Evolutionary conservation across 306 rosid genomes (phyloP).

Genomic region (Glycine latifolia): DNA sequence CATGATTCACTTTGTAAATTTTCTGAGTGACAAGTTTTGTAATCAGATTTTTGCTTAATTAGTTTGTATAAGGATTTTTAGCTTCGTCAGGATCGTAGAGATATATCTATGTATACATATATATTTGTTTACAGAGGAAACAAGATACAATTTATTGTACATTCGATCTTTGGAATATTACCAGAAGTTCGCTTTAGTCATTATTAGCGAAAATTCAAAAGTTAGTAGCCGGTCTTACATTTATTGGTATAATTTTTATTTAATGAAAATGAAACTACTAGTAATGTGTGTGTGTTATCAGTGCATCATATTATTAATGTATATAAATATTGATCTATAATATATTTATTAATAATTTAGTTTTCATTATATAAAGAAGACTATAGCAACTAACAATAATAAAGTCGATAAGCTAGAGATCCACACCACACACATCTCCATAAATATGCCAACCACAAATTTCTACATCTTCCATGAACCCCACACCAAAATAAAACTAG

Average conservation of each 20-base stretch:
- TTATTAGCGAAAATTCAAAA: too few species aligned
- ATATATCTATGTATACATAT: background rate
- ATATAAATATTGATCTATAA: too few species aligned
- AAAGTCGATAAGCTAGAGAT: background rate
- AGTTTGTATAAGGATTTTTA: conserved; percentile 14
- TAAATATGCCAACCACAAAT: background rate
- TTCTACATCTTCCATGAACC: background rate
- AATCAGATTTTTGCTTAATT: conserved; percentile 24
- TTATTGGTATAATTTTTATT: too few species aligned
- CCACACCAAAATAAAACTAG: background rate
- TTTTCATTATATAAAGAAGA: too few species aligned
- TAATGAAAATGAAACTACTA: background rate
- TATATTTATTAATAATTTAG: too few species aligned
- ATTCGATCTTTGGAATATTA: conserved; percentile 14
- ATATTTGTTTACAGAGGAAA: conserved; percentile 11
- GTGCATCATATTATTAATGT: too few species aligned
- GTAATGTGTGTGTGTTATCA: too few species aligned
- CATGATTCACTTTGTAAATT: conserved; percentile 32
- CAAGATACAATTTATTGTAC: background rate
- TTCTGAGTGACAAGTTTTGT: conserved; percentile 36
- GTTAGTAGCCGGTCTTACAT: too few species aligned
- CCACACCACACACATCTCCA: background rate
- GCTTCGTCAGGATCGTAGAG: conserved; percentile 11
- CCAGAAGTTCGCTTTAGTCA: background rate
- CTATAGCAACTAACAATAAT: background rate